Evolutionary conservation across 371 early-diverging fungal species (phyloP), one percentile per base, ranked within the genome.

Genomic region (Cokeromyces recurvatus): DNA sequence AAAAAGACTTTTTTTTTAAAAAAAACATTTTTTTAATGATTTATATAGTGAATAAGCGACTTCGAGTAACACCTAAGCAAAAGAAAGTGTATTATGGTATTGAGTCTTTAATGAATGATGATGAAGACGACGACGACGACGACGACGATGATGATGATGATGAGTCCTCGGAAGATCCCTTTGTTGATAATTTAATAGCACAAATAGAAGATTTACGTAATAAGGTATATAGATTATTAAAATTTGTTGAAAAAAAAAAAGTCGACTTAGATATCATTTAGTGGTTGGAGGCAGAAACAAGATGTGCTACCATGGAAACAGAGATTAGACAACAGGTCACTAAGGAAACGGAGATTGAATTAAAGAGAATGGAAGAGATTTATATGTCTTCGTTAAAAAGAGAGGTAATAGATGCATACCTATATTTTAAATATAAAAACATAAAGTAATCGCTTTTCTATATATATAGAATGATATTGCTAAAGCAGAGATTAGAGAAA

Each of bases 251-350:
- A 22, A 12, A 9, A 43, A 32, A 21, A 32, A 10, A n/a, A n/a
- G 4, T 16, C n/a, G 17, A 12, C 8, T 36, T 16, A 17, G 6
- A 32, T 32, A 27, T 23, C 23, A 32, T 7, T 25, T 37, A 74
- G 71, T 77, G 81, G 61, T 59, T 73, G 16, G 81, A 74, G 23
- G 71, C 78, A 15, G 82, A 84, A 61, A 65, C 70, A 23, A 67
- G 76, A 12, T 71, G 67, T 43, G 55, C 74, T n/a, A 55, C 58
- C 2, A 57, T 83, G 31, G 85, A 87, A 52, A 55, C 73, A 16
- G 76, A 76, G 31, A 67, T 77, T 19, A 67, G 84, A 14, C 66
- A 69, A 15, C 75, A 75, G 46, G 62, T 82, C 6, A 47, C 81
- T 0, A 51, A 51, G 11, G 76, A 78, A 40, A 56, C 78, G 34